Evolutionary conservation across 1,139 yeast genomes (phyloP).

Genomic region (Candida freyschussii): DNA sequence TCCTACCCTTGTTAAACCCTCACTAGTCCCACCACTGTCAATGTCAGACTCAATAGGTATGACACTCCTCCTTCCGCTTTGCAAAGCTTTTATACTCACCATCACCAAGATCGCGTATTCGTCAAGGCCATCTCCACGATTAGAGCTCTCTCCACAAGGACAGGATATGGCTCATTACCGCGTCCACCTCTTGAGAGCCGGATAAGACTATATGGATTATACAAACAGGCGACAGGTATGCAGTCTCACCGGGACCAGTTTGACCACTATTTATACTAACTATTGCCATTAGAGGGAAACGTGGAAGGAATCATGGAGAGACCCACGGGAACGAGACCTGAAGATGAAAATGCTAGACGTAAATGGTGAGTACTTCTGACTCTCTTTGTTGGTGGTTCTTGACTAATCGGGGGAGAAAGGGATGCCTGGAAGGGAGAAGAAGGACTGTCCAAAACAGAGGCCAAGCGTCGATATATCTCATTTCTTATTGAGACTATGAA

Average conservation of each 20-base stretch:
- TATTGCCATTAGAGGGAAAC: constrained; percentile 68
- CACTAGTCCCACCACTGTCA: too few species aligned
- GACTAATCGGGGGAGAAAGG: constrained; percentile 3
- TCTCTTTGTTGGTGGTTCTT: neutral
- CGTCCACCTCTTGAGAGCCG: constrained; percentile 77
- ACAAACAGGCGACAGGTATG: constrained; percentile 58
- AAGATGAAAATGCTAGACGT: constrained; percentile 62
- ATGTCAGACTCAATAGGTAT: too few species aligned
- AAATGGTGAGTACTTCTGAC: constrained; percentile 53
- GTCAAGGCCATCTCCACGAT: constrained; percentile 79
- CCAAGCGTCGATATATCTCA: constrained; percentile 66
- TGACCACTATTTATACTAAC: constrained; percentile 1
- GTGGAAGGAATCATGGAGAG: constrained; percentile 64
- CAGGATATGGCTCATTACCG: constrained; percentile 66
- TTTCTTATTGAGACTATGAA: constrained; percentile 70
- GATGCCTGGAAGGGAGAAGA: constrained; percentile 81
- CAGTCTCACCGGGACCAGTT: neutral
- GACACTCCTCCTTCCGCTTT: constrained; percentile 10
- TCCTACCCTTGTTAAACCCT: too few species aligned
- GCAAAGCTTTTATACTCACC: too few species aligned
- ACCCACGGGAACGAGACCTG: constrained; percentile 56
- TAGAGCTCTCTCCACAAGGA: constrained; percentile 62
- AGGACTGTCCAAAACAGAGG: constrained; percentile 67
- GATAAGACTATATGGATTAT: constrained; percentile 69
- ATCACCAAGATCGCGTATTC: constrained; percentile 69